phyloP scores from a whole-genome alignment of 2,329 filamentous ascomycete species.

The Didymella lethalis region DNA sequence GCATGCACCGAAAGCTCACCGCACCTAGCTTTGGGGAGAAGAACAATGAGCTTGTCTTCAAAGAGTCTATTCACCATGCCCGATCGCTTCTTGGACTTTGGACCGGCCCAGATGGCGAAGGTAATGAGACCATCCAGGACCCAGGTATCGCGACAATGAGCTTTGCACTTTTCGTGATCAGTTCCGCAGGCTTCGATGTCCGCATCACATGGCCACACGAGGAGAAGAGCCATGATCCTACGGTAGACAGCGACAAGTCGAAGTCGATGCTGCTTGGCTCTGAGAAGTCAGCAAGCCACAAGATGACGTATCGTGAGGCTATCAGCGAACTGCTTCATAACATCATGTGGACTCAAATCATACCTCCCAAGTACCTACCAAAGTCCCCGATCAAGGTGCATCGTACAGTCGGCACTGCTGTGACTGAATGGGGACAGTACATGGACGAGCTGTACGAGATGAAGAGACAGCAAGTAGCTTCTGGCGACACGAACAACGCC shows the following conservation, averaged over 20 bases:
- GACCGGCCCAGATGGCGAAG: slow-evolving; percentile 36
- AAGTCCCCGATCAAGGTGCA: slow-evolving; percentile 56
- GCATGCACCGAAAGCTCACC: slow-evolving; percentile 74
- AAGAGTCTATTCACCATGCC: slow-evolving; percentile 70
- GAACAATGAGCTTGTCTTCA: slow-evolving; percentile 73
- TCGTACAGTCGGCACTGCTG: slow-evolving; percentile 62
- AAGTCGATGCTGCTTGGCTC: slow-evolving; percentile 46
- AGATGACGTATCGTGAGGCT: slow-evolving; percentile 71
- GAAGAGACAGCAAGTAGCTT: slow-evolving; percentile 61
- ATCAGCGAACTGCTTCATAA: slow-evolving; percentile 68
- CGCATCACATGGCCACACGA: slow-evolving; percentile 67
- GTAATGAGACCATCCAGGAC: slow-evolving; percentile 60
- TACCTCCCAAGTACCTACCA: slow-evolving; percentile 66
- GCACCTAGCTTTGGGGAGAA: slow-evolving; percentile 78
- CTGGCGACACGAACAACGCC: slow-evolving; percentile 45
- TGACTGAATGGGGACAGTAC: slow-evolving; percentile 71
- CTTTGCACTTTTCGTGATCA: slow-evolving; percentile 66
- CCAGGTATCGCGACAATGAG: slow-evolving; percentile 72
- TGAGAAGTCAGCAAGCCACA: slow-evolving; percentile 47
- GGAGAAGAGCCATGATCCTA: slow-evolving; percentile 50
- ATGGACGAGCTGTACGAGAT: slow-evolving; percentile 72
- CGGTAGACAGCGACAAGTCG: slow-evolving; percentile 29
- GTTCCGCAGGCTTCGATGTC: slow-evolving; percentile 75
- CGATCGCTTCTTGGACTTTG: slow-evolving; percentile 44
- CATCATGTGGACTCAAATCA: slow-evolving; percentile 68